A percentile compares a stretch with the other conserved stretches of the same genome.
Conservation (phyloP, 176 grass and related monocot genomes). For the Elymus sibiricus region DNA sequence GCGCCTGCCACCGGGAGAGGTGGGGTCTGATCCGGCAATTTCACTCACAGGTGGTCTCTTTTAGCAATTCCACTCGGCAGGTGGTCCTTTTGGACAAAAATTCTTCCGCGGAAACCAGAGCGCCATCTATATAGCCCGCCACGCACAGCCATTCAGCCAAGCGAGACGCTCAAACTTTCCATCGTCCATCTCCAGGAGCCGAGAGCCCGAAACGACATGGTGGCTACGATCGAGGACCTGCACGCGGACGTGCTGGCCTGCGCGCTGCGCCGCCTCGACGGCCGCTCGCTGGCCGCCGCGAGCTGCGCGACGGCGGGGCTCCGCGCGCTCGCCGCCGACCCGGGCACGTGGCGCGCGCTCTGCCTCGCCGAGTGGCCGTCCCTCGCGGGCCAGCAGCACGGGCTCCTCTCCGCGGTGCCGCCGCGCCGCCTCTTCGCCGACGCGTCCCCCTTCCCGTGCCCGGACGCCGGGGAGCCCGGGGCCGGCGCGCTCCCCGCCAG, state of each 20-base stretch:
- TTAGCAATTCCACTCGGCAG: too few species aligned
- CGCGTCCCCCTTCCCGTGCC: constrained; percentile 48
- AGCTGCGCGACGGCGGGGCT: constrained; percentile 54
- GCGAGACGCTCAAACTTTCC: background rate
- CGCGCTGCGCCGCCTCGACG: constrained; percentile 58
- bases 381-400: background rate
- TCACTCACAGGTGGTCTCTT: too few species aligned
- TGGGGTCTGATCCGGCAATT: too few species aligned
- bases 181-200: background rate
- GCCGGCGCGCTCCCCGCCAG: background rate
- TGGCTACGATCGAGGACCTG: constrained; percentile 52
- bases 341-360: constrained; percentile 61
- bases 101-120: background rate
- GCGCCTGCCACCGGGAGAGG: too few species aligned
- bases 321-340: constrained; percentile 41
- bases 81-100: too few species aligned
- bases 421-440: constrained; percentile 58
- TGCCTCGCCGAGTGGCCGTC: constrained; percentile 77
- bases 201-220: background rate
- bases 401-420: constrained; percentile 23
- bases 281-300: constrained; percentile 48
- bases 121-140: background rate
- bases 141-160: too few species aligned
- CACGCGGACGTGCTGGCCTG: constrained; percentile 53
- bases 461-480: background rate